These are phyloP conservation scores for Cucumis melo DNA, from an alignment of 306 rosid species.

Conservation along the genomic window DNA sequence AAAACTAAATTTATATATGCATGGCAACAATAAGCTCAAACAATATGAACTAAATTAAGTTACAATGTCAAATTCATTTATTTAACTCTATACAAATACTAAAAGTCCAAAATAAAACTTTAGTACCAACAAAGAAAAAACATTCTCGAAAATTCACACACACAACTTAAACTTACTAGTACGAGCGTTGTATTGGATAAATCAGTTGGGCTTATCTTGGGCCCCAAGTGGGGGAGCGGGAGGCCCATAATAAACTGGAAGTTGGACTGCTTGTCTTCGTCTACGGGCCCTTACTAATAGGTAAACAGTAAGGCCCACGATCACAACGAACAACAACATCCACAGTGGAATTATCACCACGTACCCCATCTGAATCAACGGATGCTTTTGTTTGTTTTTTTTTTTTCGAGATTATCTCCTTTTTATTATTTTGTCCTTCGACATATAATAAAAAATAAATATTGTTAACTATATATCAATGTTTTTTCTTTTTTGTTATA, in stretches of 20 bases:
- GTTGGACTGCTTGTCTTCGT: conserved; percentile 12
- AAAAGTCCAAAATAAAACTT: not conserved
- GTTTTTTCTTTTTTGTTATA: no score
- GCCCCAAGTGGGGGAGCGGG: conserved; percentile 29
- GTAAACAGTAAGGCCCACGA: conserved; percentile 15
- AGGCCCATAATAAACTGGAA: conserved; percentile 27
- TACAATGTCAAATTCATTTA: not conserved
- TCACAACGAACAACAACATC: not conserved
- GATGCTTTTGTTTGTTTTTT: no score
- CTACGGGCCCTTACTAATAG: conserved; percentile 30
- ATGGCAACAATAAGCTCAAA: not conserved
- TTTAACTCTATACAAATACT: not conserved
- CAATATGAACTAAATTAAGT: not conserved
- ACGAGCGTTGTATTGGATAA: not conserved
- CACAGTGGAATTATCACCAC: not conserved
- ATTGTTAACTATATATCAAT: no score
- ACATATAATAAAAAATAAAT: no score
- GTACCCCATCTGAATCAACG: not conserved
- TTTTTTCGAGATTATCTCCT: no score
- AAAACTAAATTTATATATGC: not conserved
- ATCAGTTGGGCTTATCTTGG: conserved; percentile 18
- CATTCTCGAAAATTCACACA: not conserved
- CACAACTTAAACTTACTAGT: not conserved
- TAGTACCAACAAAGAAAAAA: not conserved
- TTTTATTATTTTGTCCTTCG: no score